Base-by-base conservation (phyloP, 2,329 filamentous ascomycete species). In the Fusarium sp. region DNA sequence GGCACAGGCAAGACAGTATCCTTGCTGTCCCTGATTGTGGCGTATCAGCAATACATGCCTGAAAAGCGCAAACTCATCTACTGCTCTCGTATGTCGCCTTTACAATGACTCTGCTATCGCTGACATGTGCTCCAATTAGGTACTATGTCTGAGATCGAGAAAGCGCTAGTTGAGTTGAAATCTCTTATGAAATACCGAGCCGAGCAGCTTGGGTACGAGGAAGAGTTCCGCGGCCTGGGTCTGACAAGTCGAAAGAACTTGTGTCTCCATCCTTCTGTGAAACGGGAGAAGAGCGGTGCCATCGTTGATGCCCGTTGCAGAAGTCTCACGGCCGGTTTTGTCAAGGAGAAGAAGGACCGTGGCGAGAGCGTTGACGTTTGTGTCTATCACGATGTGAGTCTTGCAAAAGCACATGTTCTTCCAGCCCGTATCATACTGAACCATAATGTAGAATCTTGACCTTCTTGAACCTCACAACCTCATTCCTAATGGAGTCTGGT, bases 71-170 rank as follows among this genome's bases (percentile, higher is more conserved):
- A 99, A 81, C 89, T 99, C 52, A 98, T 99, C 57, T 99, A 99
- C 81, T 99, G 96, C 84, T 99, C 96, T 68, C 94, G 96, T 90
- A 57, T 33, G 73, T 50, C 10, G 7, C 13, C 24, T 24, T 26
- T 14, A 69, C 71, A 26, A 7, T 6, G 26, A n/a, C 17, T 34
- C 38, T n/a, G 7, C 17, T 40, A 33, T 34, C 28, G 11, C 64
- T 72, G 40, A 71, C 43, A 43, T 39, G 24, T 19, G 13, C 11
- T 15, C 21, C 33, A 24, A 31, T 17, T 22, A 89, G 88, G 88
- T 83, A 99, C 96, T 58, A 99, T 99, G 94, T 99, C 96, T 38
- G 96, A 99, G 83, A 99, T 99, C 76, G 96, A 99, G 79, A 99
- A 99, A 82, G 96, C 97, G 0, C 82, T 99, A 53, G 93, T 93